Conservation (phyloP, 1,284 basidiomycete genomes). For the Ganoderma multipileum region DNA sequence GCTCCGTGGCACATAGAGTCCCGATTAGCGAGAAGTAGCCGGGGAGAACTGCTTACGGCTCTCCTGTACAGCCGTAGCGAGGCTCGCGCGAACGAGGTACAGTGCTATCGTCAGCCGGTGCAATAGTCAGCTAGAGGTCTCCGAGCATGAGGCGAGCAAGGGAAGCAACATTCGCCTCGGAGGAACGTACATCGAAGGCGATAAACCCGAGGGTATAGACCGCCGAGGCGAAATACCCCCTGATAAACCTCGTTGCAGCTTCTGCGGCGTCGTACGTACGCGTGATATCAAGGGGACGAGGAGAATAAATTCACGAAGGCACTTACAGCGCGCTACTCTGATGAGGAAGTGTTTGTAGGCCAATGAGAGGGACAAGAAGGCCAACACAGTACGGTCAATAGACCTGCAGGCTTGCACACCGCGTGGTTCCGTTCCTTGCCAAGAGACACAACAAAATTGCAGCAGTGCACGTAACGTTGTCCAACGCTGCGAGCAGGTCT, state of each 20-base stretch:
- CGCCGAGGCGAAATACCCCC: neutral
- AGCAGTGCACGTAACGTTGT: neutral
- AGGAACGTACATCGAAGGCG: neutral
- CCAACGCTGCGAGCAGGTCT: neutral
- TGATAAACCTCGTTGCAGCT: neutral
- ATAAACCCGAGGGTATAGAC: neutral
- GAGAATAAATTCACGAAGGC: neutral
- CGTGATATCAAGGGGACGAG: neutral
- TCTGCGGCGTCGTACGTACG: neutral
- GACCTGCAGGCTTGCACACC: neutral
- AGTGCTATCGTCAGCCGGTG: neutral
- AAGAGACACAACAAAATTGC: neutral
- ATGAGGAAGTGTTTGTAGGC: neutral
- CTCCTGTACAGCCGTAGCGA: neutral
- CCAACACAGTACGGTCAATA: neutral
- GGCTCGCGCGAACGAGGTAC: neutral
- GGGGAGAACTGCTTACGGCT: neutral
- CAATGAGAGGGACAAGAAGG: neutral
- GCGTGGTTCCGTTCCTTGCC: neutral
- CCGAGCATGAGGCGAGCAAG: neutral
- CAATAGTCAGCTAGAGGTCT: neutral
- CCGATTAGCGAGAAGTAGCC: neutral
- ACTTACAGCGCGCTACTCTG: neutral
- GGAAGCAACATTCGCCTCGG: neutral
- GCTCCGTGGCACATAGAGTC: neutral